These are phyloP conservation scores for Cryoendolithus antarcticus DNA, from an alignment of 2,329 filamentous ascomycete genomes.

Conservation along the genomic window DNA sequence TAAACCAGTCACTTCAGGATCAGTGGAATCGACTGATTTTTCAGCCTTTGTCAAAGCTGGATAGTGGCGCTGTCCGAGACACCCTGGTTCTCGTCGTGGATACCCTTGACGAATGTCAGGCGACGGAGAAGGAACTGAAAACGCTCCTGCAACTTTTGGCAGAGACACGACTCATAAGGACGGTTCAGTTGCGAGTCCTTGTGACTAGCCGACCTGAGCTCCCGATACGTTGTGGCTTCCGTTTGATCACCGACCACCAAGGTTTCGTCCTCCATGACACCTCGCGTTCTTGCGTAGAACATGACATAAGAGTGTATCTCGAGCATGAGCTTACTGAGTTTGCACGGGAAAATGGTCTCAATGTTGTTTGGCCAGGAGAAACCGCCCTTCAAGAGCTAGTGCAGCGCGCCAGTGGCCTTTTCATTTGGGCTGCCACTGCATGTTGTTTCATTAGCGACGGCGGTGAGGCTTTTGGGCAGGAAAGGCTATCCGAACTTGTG, in stretches of 20 bases:
- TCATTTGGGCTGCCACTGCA: constrained; percentile 25
- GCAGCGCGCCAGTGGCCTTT: constrained; percentile 23
- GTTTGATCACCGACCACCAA: constrained; percentile 15
- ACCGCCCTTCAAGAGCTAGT: constrained; percentile 15
- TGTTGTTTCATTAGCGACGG: constrained; percentile 4
- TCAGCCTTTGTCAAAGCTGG: constrained; percentile 1
- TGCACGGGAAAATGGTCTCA: constrained; percentile 1
- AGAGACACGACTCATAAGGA: no score
- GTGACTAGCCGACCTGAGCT: constrained; percentile 34
- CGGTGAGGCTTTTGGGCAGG: no score
- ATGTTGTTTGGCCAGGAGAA: constrained; percentile 20
- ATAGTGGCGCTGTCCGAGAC: background rate
- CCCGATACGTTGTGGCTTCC: constrained; percentile 27
- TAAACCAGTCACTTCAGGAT: constrained; percentile 1
- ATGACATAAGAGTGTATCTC: constrained; percentile 29
- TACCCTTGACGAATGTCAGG: constrained; percentile 26
- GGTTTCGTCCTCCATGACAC: constrained; percentile 29
- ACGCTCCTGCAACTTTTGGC: no score
- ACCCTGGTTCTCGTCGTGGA: constrained; percentile 18
- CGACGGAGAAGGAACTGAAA: no score
- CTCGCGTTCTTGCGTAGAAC: constrained; percentile 16
- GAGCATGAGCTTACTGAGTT: constrained; percentile 17
- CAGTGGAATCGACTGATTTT: constrained; percentile 6
- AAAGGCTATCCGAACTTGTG: no score
- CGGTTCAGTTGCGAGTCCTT: constrained; percentile 22